phyloP scores from a whole-genome alignment of 2,329 filamentous ascomycete species.

The Penicillium sp. region DNA sequence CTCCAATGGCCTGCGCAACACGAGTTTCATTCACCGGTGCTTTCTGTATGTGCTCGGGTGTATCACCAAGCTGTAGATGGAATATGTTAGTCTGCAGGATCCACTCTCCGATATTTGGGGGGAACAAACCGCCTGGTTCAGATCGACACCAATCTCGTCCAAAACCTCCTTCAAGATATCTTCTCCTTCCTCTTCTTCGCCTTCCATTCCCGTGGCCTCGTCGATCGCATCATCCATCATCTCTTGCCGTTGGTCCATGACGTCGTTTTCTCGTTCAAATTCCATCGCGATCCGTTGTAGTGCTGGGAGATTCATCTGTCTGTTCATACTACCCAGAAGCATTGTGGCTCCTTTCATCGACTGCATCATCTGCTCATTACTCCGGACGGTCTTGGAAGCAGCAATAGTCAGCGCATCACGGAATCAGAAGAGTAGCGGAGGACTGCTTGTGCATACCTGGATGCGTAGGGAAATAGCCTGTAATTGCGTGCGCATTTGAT shows the following conservation, averaged over 20 bases:
- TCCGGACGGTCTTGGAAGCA: constrained; percentile 74
- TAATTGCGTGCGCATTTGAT: constrained; percentile 93
- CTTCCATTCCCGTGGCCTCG: constrained; percentile 82
- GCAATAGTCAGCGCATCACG: constrained; percentile 5
- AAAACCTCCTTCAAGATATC: constrained; percentile 95
- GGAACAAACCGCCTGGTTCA: constrained; percentile 76
- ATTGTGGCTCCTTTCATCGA: constrained; percentile 97
- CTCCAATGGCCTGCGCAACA: constrained; percentile 77
- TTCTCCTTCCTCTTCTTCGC: constrained; percentile 88
- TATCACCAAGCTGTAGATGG: constrained; percentile 73
- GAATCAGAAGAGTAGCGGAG: background rate
- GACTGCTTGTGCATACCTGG: constrained; percentile 59
- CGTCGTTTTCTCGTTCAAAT: constrained; percentile 97
- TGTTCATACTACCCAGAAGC: constrained; percentile 93
- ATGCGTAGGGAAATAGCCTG: constrained; percentile 94
- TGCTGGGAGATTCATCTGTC: constrained; percentile 93
- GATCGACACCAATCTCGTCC: constrained; percentile 93
- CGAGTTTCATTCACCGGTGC: constrained; percentile 68
- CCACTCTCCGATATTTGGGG: background rate
- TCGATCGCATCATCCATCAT: constrained; percentile 99
- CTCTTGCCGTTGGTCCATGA: constrained; percentile 98
- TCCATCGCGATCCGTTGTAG: constrained; percentile 98
- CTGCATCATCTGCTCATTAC: constrained; percentile 99
- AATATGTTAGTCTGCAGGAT: constrained; percentile 19
- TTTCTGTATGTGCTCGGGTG: constrained; percentile 78